These are phyloP conservation scores for Pseudocohnilembus persalinus DNA, from an alignment of 169 alveolate species.

Conservation along the genomic window DNA sequence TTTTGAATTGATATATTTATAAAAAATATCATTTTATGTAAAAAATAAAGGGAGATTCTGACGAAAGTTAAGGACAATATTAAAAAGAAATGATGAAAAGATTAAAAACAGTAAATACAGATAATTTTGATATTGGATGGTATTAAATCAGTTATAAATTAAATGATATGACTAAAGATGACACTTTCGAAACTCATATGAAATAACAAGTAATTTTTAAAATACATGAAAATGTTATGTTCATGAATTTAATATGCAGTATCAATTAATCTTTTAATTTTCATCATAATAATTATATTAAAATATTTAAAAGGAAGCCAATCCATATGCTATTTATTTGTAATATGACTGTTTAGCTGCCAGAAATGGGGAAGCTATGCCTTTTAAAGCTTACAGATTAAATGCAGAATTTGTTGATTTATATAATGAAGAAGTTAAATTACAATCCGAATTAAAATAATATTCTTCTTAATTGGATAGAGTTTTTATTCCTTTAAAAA, in stretches of 20 bases:
- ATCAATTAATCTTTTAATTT: not conserved
- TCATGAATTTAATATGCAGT: not conserved
- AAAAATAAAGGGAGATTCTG: not conserved
- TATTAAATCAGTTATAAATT: conserved; percentile 7
- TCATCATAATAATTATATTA: not conserved
- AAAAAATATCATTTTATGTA: not conserved
- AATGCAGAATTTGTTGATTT: conserved; percentile 14
- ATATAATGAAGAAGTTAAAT: not conserved
- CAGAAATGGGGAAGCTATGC: conserved; percentile 4
- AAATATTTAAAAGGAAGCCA: not conserved
- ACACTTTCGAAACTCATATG: conserved; percentile 4
- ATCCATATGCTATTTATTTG: conserved; percentile 16
- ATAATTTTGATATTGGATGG: conserved; percentile 27
- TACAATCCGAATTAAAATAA: not conserved
- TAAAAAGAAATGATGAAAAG: conserved; percentile 15
- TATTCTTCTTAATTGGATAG: conserved; percentile 6
- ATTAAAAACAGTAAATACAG: conserved; percentile 7
- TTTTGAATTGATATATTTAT: not conserved
- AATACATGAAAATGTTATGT: not conserved
- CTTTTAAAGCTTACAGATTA: conserved; percentile 25
- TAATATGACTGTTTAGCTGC: conserved; percentile 17
- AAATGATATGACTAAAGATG: conserved; percentile 5
- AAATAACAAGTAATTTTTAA: conserved; percentile 1
- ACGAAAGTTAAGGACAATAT: conserved; percentile 3
- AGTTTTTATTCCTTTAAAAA: conserved; percentile 11